phyloP scores from a whole-genome alignment of 2,329 filamentous ascomycete genomes.

The Beauveria sp. region DNA sequence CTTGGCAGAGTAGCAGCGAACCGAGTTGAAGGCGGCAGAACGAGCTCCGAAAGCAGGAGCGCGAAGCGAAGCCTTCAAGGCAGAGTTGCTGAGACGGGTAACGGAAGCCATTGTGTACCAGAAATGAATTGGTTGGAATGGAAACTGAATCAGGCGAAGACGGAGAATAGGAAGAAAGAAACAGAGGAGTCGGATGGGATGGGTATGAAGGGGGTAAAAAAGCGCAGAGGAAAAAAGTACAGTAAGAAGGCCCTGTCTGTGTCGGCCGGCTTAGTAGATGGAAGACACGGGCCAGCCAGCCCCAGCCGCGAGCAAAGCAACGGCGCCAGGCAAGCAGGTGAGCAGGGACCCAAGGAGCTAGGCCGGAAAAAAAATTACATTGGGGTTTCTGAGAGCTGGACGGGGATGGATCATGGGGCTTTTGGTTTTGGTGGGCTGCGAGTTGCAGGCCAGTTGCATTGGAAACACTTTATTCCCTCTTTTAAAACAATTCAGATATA shows the following conservation, averaged over 20 bases:
- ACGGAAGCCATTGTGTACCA: slow-evolving; percentile 67
- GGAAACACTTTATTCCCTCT: too few relatives aligned
- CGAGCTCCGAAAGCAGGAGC: slow-evolving; percentile 61
- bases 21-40: slow-evolving; percentile 68
- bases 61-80: slow-evolving; percentile 69
- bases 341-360: background rate
- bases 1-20: slow-evolving; percentile 91
- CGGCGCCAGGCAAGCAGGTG: background rate
- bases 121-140: slow-evolving; percentile 13
- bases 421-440: background rate
- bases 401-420: background rate
- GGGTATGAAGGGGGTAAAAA: slow-evolving; percentile 15
- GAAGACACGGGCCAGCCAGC: slow-evolving; percentile 1
- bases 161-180: slow-evolving; percentile 23
- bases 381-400: background rate
- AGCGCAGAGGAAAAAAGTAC: slow-evolving; percentile 12
- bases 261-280: slow-evolving; percentile 1
- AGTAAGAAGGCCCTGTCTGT: background rate
- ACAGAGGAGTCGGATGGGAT: slow-evolving; percentile 18
- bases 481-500: too few relatives aligned
- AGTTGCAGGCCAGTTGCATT: background rate
- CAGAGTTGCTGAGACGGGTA: slow-evolving; percentile 71
- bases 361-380: background rate
- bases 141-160: slow-evolving; percentile 15
- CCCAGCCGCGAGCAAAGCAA: background rate